These are phyloP conservation scores for Botryotinia globosa DNA, from an alignment of 2,329 filamentous ascomycete genomes.

Conservation along the genomic window DNA sequence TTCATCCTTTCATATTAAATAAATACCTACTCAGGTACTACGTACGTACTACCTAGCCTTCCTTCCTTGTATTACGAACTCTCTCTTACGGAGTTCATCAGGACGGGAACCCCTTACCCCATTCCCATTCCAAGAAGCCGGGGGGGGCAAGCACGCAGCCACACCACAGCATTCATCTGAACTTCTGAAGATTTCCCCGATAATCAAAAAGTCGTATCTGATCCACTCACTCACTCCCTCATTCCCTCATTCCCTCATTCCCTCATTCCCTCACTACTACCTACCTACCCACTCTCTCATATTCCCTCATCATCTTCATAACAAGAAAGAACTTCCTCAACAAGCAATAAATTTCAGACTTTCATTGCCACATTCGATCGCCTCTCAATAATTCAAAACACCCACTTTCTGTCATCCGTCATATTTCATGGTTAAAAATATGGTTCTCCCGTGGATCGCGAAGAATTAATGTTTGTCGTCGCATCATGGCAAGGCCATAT, in stretches of 20 bases:
- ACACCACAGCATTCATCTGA: conserved; percentile 19
- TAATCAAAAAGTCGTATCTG: conserved; percentile 8
- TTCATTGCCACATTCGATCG: not conserved
- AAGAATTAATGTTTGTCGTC: conserved; percentile 17
- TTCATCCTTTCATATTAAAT: not conserved
- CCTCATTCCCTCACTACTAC: not conserved
- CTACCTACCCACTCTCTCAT: not conserved
- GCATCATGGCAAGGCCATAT: conserved; percentile 38
- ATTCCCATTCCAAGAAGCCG: conserved; percentile 6
- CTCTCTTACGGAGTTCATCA: not conserved
- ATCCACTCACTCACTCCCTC: conserved; percentile 1
- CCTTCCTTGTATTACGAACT: not conserved
- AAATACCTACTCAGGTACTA: too few relatives aligned
- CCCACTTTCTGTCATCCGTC: not conserved
- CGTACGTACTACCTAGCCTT: not conserved
- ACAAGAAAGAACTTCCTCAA: not conserved
- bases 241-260: not conserved
- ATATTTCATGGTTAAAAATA: conserved; percentile 15
- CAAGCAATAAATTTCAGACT: not conserved
- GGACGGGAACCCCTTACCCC: conserved; percentile 11
- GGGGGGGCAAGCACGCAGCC: conserved; percentile 20
- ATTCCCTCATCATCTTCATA: not conserved
- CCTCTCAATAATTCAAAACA: not conserved
- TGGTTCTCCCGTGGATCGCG: conserved; percentile 18
- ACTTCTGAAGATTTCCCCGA: conserved; percentile 11